Conservation (phyloP, 2,329 filamentous ascomycete genomes). For the Tolypocladium tropicale region DNA sequence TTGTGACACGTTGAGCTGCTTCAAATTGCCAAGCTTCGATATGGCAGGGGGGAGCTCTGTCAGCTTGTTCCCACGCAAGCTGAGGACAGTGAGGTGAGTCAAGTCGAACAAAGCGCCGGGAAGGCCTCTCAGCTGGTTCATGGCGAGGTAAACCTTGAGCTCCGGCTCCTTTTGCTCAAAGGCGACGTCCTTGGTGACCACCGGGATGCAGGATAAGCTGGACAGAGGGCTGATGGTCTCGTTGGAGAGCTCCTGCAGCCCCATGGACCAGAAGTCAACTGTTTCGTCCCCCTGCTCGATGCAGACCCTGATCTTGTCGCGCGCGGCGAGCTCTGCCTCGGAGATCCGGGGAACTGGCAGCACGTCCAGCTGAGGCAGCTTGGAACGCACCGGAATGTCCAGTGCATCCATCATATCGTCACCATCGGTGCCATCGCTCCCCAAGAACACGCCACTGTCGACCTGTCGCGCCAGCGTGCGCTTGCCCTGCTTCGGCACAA, state of each 20-base stretch:
- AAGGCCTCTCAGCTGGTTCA: slow-evolving; percentile 45
- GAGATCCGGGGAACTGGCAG: slow-evolving; percentile 19
- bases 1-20: slow-evolving; percentile 54
- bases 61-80: slow-evolving; percentile 53
- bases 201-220: slow-evolving; percentile 42
- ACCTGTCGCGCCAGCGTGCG: slow-evolving; percentile 46
- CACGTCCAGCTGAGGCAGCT: slow-evolving; percentile 26
- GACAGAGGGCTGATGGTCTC: slow-evolving; percentile 46
- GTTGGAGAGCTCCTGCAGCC: slow-evolving; percentile 43
- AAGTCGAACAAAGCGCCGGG: slow-evolving; percentile 53
- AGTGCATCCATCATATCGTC: slow-evolving; percentile 26
- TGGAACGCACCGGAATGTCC: slow-evolving; percentile 20
- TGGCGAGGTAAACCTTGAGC: slow-evolving; percentile 51
- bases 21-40: slow-evolving; percentile 44
- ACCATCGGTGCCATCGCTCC: slow-evolving; percentile 44
- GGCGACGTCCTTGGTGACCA: slow-evolving; percentile 43
- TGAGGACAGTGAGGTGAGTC: slow-evolving; percentile 52
- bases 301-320: slow-evolving; percentile 36
- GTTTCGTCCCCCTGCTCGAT: slow-evolving; percentile 48
- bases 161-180: slow-evolving; percentile 49
- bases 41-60: slow-evolving; percentile 51
- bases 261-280: slow-evolving; percentile 51
- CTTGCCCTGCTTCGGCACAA: slow-evolving; percentile 28
- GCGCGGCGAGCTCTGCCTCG: slow-evolving; percentile 32
- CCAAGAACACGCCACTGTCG: slow-evolving; percentile 63